These are phyloP conservation scores for Saccharomyces hybrid DNA, from an alignment of 1,139 yeast species.

Conservation along the genomic window DNA sequence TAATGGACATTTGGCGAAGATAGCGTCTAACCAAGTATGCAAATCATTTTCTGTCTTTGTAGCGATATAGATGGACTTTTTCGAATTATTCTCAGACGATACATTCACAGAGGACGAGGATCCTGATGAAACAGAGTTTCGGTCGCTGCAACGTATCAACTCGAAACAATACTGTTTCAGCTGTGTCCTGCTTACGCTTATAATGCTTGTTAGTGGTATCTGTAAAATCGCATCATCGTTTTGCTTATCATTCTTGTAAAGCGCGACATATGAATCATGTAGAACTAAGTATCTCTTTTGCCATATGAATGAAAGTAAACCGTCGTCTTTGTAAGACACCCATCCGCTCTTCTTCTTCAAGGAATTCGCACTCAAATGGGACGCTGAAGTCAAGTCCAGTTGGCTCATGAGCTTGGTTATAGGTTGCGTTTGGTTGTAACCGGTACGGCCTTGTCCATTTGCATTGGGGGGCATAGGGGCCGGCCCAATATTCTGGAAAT, in stretches of 20 bases:
- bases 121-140: slow-evolving; percentile 19
- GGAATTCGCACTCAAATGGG: background rate
- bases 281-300: slow-evolving; percentile 76
- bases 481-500: slow-evolving; percentile 38
- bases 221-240: slow-evolving; percentile 39
- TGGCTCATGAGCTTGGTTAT: slow-evolving; percentile 22
- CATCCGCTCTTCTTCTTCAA: slow-evolving; percentile 44
- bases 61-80: slow-evolving; percentile 64
- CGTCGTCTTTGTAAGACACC: slow-evolving; percentile 90
- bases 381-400: slow-evolving; percentile 13
- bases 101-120: slow-evolving; percentile 9
- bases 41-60: slow-evolving; percentile 75
- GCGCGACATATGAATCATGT: slow-evolving; percentile 64
- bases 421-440: slow-evolving; percentile 30
- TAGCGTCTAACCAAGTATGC: slow-evolving; percentile 86
- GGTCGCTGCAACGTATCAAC: slow-evolving; percentile 46
- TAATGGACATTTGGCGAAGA: slow-evolving; percentile 78
- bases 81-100: slow-evolving; percentile 22
- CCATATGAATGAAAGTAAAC: slow-evolving; percentile 82
- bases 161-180: slow-evolving; percentile 70
- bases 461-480: slow-evolving; percentile 38
- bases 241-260: slow-evolving; percentile 59
- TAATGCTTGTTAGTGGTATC: slow-evolving; percentile 50
- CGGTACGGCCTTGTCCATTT: slow-evolving; percentile 9
- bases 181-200: slow-evolving; percentile 55